Base-by-base conservation (phyloP, 2,329 filamentous ascomycete genomes). In the Acarospora socialis region DNA sequence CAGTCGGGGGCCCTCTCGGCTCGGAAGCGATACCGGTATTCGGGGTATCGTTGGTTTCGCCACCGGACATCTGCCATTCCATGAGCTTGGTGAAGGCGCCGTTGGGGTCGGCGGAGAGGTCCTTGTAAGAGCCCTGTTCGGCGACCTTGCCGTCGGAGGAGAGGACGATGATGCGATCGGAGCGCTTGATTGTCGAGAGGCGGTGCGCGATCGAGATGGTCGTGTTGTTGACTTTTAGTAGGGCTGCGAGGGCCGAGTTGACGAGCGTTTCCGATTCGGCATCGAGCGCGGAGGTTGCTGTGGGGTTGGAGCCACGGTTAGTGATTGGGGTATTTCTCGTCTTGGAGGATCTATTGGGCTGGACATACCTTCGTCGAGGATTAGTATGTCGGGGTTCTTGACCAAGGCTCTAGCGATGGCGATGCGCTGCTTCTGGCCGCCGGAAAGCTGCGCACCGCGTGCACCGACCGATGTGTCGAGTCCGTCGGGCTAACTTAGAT, bases 181-280 rank as follows among this genome's bases (percentile, higher is more conserved):
- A 92, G 37, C 90, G 73, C 59, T 95, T 93, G 59, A 98, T 98
- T 1, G 90, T 98, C 2, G 82, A 92, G 4, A 98, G 67, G 28
- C 92, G 76, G 58, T 98, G 90, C 1, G 90, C 92, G 48, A 98
- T 98, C 33, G 82, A 92, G 51, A 98, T 95, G 7, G 90, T 98
- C 0, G 92, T 98, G 56, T 90, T 94, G 49, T 78, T 81, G 19
- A 84, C 84, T 40, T 73, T 70, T 17, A 98, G 74, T 20, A 98
- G 67, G 26, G 73, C 74, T 5, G 74, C 73, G 3, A 98, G 66
- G 3, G 90, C 90, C 46, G 83, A 77, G 53, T 98, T 98, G 38
- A 98, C 90, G 3, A 95, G 70, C 0, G 90, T 95, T 55, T 98
- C 90, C 0, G 83, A 93, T 56, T 98, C 90, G 9, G 90, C 90